These are phyloP conservation scores for Bretschneidera sinensis DNA, from an alignment of 345 rosid genomes.

Conservation along the genomic window DNA sequence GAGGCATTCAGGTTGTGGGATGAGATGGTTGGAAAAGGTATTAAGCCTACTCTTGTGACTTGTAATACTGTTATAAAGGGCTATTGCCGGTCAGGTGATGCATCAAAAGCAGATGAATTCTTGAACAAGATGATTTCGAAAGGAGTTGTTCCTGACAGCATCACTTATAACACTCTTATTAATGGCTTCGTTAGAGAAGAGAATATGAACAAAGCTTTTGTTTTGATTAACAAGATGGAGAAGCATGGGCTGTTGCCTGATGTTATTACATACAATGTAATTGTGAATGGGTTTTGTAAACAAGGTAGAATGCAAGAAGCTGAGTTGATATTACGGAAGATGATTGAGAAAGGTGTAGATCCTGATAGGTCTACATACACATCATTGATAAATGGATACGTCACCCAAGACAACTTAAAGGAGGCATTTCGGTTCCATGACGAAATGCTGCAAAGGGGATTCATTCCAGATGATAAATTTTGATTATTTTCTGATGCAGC, in stretches of 20 bases:
- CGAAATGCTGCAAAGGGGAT: conserved; percentile 78
- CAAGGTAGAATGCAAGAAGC: conserved; percentile 79
- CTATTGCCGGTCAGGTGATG: conserved; percentile 61
- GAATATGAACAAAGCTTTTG: conserved; percentile 60
- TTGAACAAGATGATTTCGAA: conserved; percentile 49
- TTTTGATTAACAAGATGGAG: conserved; percentile 61
- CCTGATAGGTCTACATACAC: conserved; percentile 66
- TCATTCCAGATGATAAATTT: conserved; percentile 72
- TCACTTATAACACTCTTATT: conserved; percentile 64
- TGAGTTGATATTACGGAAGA: conserved; percentile 49
- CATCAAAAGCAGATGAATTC: conserved; percentile 56
- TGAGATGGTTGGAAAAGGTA: conserved; percentile 57
- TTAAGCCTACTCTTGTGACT: conserved; percentile 54
- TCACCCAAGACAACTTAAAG: conserved; percentile 58
- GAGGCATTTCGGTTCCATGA: conserved; percentile 82
- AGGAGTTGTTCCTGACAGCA: conserved; percentile 56
- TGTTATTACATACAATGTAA: conserved; percentile 53
- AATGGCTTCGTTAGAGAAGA: conserved; percentile 65
- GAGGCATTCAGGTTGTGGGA: conserved; percentile 73
- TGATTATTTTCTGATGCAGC: conserved; percentile 14
- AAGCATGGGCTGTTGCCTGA: conserved; percentile 48
- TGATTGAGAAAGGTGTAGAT: conserved; percentile 54
- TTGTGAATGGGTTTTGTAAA: conserved; percentile 67
- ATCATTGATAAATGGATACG: conserved; percentile 78
- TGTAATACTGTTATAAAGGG: conserved; percentile 75